These are phyloP conservation scores for Pseudopithomyces maydicus DNA, from an alignment of 2,329 filamentous ascomycete genomes.

Conservation along the genomic window DNA sequence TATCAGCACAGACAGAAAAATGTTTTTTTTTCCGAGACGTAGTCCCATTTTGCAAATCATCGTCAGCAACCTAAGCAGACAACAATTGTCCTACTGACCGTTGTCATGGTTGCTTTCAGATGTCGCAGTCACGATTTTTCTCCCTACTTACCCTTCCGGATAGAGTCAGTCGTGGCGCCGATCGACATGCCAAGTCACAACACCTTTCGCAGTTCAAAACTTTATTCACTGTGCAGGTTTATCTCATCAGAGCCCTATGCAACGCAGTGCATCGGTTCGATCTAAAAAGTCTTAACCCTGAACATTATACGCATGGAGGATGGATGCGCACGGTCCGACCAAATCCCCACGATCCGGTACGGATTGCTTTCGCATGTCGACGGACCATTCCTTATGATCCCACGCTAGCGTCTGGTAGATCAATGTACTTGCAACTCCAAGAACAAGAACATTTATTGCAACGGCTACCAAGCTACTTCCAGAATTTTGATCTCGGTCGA, in stretches of 20 bases:
- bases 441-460: too few relatives aligned
- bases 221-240: too few relatives aligned
- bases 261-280: neutral
- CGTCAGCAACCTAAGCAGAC: slow-evolving; percentile 1
- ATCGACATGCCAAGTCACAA: too few relatives aligned
- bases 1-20: neutral
- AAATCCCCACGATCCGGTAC: neutral
- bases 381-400: neutral
- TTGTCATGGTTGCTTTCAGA: neutral
- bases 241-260: too few relatives aligned
- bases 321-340: neutral
- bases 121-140: too few relatives aligned
- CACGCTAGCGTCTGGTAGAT: too few relatives aligned
- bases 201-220: too few relatives aligned
- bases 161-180: too few relatives aligned
- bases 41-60: neutral
- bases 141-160: too few relatives aligned
- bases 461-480: too few relatives aligned
- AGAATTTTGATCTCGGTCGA: too few relatives aligned
- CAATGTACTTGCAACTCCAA: too few relatives aligned
- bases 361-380: neutral
- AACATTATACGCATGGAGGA: neutral
- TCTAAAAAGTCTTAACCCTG: neutral
- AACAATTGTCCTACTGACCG: neutral
- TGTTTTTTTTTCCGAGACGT: neutral